A percentile compares a stretch with the other conserved stretches of the same genome.
These are phyloP conservation scores for Somion occarium DNA, from an alignment of 1,284 basidiomycete genomes.

Conservation along the genomic window DNA sequence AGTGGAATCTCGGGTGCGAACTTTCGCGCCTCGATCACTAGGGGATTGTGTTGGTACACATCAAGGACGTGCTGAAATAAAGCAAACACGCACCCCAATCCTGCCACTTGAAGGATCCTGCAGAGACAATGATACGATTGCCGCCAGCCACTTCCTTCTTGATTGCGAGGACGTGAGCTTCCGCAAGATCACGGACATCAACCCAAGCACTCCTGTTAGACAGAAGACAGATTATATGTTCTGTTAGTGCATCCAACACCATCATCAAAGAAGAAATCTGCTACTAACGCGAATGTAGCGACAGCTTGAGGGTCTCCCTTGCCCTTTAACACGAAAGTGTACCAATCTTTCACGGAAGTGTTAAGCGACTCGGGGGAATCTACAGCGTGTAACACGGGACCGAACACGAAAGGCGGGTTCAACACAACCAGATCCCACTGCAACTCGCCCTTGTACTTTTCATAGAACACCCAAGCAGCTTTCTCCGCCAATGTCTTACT, in stretches of 20 bases:
- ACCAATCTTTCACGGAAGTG: slow-evolving; percentile 39
- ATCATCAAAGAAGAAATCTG: no score
- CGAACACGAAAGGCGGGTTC: slow-evolving; percentile 49
- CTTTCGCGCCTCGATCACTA: slow-evolving; percentile 14
- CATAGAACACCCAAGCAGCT: slow-evolving; percentile 45
- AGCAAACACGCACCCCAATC: slow-evolving; percentile 5
- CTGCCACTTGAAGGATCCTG: slow-evolving; percentile 17
- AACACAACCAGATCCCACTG: slow-evolving; percentile 52
- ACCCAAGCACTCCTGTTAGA: slow-evolving; percentile 32
- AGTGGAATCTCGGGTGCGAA: slow-evolving; percentile 16
- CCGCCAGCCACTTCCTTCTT: slow-evolving; percentile 14
- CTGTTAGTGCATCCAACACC: background rate
- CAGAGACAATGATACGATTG: slow-evolving; percentile 15
- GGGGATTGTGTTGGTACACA: slow-evolving; percentile 1
- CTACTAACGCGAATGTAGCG: no score
- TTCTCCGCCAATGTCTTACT: slow-evolving; percentile 71
- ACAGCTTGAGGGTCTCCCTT: slow-evolving; percentile 12
- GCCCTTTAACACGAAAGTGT: slow-evolving; percentile 28
- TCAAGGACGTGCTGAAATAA: background rate
- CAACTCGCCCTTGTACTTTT: slow-evolving; percentile 43
- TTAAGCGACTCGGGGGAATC: slow-evolving; percentile 42
- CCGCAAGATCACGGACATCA: slow-evolving; percentile 58
- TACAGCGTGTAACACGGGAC: slow-evolving; percentile 49
- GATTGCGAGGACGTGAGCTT: slow-evolving; percentile 50
- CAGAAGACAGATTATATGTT: background rate